Evolutionary conservation across 176 grass and related monocot species (phyloP).

Genomic region (Oryza meyeriana): DNA sequence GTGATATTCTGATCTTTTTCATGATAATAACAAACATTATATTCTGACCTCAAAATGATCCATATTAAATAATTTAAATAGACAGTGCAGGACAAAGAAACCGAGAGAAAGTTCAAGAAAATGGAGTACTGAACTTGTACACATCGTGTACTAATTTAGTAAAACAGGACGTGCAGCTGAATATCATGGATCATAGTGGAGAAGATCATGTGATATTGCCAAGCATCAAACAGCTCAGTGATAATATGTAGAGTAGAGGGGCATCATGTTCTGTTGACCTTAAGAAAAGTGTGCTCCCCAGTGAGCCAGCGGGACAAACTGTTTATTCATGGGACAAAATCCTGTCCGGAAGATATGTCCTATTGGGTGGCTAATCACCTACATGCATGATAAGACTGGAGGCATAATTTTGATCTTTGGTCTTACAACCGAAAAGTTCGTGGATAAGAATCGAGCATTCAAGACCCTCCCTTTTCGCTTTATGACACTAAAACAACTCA

Average conservation of each 20-base stretch:
- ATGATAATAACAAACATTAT: not conserved
- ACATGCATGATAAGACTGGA: constrained; percentile 35
- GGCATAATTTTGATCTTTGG: constrained; percentile 22
- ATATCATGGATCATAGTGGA: not conserved
- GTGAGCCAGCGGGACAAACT: constrained; percentile 33
- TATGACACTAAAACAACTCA: not conserved
- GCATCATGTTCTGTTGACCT: constrained; percentile 49
- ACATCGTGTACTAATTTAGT: not conserved
- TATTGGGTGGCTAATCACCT: constrained; percentile 40
- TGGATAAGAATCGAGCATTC: constrained; percentile 3
- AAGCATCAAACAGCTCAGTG: constrained; percentile 39
- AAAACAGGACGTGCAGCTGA: not conserved
- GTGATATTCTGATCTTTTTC: not conserved
- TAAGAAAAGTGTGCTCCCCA: constrained; percentile 40
- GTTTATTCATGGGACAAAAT: constrained; percentile 42
- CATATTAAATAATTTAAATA: not conserved
- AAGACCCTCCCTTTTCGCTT: not conserved
- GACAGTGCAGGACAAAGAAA: not conserved
- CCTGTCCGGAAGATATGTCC: constrained; percentile 39
- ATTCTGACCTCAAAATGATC: not conserved
- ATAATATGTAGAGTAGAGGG: constrained; percentile 37
- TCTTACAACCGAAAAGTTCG: constrained; percentile 15
- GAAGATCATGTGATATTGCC: constrained; percentile 1
- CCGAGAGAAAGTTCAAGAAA: not conserved
- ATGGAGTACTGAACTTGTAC: not conserved